These are phyloP conservation scores for Umbilicaria muhlenbergii DNA, from an alignment of 495 filamentous ascomycete species.

Conservation along the genomic window DNA sequence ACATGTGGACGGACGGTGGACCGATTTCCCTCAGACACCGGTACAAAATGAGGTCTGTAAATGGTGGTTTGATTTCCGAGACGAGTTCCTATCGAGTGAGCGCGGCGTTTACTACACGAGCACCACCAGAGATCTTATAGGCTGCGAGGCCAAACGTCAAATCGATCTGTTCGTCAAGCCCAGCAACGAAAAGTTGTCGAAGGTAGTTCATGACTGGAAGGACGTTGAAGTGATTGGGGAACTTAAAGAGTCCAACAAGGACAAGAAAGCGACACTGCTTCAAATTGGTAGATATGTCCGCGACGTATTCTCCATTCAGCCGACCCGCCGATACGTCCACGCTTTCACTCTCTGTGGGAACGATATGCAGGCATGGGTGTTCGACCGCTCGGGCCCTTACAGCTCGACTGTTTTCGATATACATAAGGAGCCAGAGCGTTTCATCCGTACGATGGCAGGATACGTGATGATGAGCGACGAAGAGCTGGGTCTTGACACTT, in stretches of 20 bases:
- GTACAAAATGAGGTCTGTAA: constrained; percentile 4
- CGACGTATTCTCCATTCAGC: constrained; percentile 14
- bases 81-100: constrained; percentile 1
- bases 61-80: constrained; percentile 6
- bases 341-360: constrained; percentile 21
- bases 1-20: constrained; percentile 10
- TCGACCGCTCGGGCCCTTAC: constrained; percentile 28
- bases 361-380: constrained; percentile 25
- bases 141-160: constrained; percentile 3
- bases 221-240: constrained; percentile 6
- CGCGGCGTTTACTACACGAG: constrained; percentile 6
- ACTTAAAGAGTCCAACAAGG: constrained; percentile 1
- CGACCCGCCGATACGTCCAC: constrained; percentile 20
- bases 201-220: constrained; percentile 6
- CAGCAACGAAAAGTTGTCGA: constrained; percentile 1
- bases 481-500: constrained; percentile 16
- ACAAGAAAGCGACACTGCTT: constrained; percentile 5
- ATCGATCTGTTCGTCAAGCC: constrained; percentile 9
- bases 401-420: constrained; percentile 22
- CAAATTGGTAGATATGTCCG: constrained; percentile 8
- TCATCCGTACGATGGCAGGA: constrained; percentile 14
- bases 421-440: constrained; percentile 16
- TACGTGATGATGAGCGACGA: constrained; percentile 17
- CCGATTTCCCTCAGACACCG: constrained; percentile 7
- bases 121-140: constrained; percentile 5